A percentile compares a stretch with the other conserved stretches of the same genome.
phyloP scores from a whole-genome alignment of 345 rosid genomes.

The Salix udensis region DNA sequence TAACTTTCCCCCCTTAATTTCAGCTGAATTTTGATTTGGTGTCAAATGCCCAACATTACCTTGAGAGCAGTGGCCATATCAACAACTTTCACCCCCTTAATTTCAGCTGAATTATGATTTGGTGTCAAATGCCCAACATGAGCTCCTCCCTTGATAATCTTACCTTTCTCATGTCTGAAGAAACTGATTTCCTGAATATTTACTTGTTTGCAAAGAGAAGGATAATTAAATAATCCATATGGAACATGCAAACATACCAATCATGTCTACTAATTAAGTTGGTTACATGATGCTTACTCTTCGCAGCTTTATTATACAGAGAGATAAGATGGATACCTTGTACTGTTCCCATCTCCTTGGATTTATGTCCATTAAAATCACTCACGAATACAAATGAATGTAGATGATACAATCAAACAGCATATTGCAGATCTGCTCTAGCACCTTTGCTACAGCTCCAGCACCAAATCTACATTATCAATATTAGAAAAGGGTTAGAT shows the following conservation, averaged over 20 bases:
- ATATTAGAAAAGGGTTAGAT: slow-evolving; percentile 22
- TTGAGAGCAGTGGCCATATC: background rate
- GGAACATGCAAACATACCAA: slow-evolving; percentile 4
- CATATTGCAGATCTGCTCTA: slow-evolving; percentile 4
- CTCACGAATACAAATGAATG: slow-evolving; percentile 30
- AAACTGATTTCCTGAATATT: background rate
- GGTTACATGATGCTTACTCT: slow-evolving; percentile 16
- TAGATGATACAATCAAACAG: slow-evolving; percentile 29
- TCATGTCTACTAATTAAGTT: slow-evolving; percentile 7
- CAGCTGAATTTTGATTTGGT: background rate
- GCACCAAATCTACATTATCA: slow-evolving; percentile 65
- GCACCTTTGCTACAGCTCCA: slow-evolving; percentile 67
- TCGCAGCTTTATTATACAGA: slow-evolving; percentile 29
- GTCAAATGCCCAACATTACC: background rate
- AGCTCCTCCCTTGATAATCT: background rate
- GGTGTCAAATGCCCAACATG: background rate
- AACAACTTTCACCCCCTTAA: too few relatives aligned
- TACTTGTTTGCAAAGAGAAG: background rate
- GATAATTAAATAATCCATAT: slow-evolving; percentile 1
- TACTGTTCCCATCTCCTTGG: slow-evolving; percentile 17
- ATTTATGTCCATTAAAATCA: slow-evolving; percentile 21
- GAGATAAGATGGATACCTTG: slow-evolving; percentile 25
- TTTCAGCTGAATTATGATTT: background rate
- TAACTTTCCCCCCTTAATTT: background rate
- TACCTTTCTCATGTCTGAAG: background rate